Evolutionary conservation across 2,329 filamentous ascomycete genomes (phyloP).

Genomic region (Ophiostoma piceae): DNA sequence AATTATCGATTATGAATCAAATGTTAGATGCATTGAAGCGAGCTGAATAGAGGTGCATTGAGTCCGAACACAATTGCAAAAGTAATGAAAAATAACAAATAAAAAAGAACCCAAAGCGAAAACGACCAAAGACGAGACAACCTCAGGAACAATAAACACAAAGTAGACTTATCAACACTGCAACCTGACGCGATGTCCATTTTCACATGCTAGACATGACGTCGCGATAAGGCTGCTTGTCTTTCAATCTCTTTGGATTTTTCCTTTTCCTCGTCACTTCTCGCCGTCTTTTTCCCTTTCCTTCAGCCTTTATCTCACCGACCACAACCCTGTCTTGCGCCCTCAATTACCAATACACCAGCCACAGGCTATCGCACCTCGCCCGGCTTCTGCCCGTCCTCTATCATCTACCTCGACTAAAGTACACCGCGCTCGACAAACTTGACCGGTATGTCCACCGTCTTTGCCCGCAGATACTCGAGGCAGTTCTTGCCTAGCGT

Average conservation of each 20-base stretch:
- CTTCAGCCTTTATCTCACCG: not conserved
- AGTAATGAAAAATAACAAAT: not conserved
- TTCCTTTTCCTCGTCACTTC: not conserved
- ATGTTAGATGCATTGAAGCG: not conserved
- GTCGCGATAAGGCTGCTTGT: not conserved
- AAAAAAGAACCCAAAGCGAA: not conserved
- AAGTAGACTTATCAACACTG: not conserved
- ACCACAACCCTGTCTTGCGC: not conserved
- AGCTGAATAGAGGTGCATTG: not conserved
- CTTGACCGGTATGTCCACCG: constrained; percentile 41
- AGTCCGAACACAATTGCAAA: not conserved
- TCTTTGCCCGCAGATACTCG: constrained; percentile 43
- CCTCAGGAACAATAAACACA: not conserved
- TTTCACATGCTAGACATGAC: constrained; percentile 7
- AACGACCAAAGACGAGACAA: not conserved
- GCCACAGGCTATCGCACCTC: not conserved
- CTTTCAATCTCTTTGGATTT: not conserved
- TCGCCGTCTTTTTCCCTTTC: not conserved
- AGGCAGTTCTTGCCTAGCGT: constrained; percentile 43
- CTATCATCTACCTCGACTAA: constrained; percentile 21
- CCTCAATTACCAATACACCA: not conserved
- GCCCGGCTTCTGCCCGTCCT: not conserved
- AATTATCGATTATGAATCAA: not conserved
- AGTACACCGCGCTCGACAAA: constrained; percentile 41
- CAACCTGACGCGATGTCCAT: not conserved